Base-by-base conservation (phyloP, 164 flowering plant genomes). In the Paratinospora sagittata region DNA sequence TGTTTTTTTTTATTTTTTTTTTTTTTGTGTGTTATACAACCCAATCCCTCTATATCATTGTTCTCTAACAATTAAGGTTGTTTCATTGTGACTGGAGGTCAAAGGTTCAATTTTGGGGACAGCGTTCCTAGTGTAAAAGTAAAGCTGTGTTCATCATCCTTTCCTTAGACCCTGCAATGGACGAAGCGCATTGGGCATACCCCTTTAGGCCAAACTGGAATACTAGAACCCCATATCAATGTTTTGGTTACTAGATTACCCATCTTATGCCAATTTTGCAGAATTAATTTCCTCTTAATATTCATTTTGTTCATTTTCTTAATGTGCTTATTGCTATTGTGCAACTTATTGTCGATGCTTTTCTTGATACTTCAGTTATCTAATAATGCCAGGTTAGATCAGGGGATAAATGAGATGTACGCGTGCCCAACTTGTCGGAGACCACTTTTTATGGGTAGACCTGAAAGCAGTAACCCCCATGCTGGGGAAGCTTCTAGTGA, bases 401-500 rank as follows among this genome's bases (percentile, higher is more conserved):
- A 95, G 81, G 94, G 98, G 67, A 73, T 84, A 55, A 86, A 67
- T 73, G 93, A 92, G 71, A 81, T 65, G 63, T 89, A 90, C 76
- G 87, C 96, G 21, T 95, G 99, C 79, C 99, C 98, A 19, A 95
- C 98, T 30, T 92, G 99, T 82, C 88, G 99, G 70, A 95, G 90
- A 85, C 98, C 99, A 43, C 92, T 92, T 63, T 89, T 90, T 85
- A 71, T 68, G 7, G 85, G 82, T 39, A 75, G 82, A 76, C 61
- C 81, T 75, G 87, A 84, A 76, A 80, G 71, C 33, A 85, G 77
- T 63, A 75, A 67, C 37, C 82, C 80, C 26, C 78, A 47, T 27
- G 30, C 82, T 69, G 80, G 71, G 62, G 93, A 87, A 60, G 75
- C 79, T 68, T 78, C 81, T 19, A 82, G 74, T 71, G 95, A 88